phyloP scores from a whole-genome alignment of 805 yeast species.

The Brettanomyces nanus region DNA sequence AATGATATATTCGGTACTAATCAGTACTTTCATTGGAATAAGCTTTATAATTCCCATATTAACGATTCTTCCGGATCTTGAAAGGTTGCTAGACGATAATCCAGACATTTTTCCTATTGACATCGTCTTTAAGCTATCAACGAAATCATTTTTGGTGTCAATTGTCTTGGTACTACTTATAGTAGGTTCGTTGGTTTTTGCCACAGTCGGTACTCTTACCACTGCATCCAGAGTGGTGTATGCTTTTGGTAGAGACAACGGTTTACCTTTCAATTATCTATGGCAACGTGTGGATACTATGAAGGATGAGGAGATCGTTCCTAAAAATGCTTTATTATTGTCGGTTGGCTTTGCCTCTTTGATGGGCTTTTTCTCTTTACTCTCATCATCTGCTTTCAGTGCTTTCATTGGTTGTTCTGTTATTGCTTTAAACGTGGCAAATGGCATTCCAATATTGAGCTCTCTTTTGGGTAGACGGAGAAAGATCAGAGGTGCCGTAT shows the following conservation, averaged over 20 bases:
- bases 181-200: constrained; percentile 63
- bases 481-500: constrained; percentile 60
- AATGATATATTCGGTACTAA: constrained; percentile 52
- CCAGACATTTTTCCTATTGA: constrained; percentile 75
- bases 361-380: constrained; percentile 56
- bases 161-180: constrained; percentile 58
- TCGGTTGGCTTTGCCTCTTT: constrained; percentile 55
- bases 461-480: constrained; percentile 50
- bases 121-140: constrained; percentile 61
- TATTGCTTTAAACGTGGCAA: constrained; percentile 63
- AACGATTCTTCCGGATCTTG: constrained; percentile 61
- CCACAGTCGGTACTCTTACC: constrained; percentile 72
- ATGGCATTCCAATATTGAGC: constrained; percentile 67
- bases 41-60: constrained; percentile 66
- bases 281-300: constrained; percentile 62
- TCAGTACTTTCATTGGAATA: constrained; percentile 62
- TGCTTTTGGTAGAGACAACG: constrained; percentile 79
- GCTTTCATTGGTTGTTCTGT: constrained; percentile 83
- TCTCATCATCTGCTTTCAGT: constrained; percentile 69
- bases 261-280: constrained; percentile 53
- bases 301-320: constrained; percentile 48
- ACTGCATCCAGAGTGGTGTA: constrained; percentile 79
- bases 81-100: constrained; percentile 44
- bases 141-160: constrained; percentile 61
- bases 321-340: constrained; percentile 59